Evolutionary conservation across 2,329 filamentous ascomycete genomes (phyloP).

Genomic region (Ophiostoma perfectum): DNA sequence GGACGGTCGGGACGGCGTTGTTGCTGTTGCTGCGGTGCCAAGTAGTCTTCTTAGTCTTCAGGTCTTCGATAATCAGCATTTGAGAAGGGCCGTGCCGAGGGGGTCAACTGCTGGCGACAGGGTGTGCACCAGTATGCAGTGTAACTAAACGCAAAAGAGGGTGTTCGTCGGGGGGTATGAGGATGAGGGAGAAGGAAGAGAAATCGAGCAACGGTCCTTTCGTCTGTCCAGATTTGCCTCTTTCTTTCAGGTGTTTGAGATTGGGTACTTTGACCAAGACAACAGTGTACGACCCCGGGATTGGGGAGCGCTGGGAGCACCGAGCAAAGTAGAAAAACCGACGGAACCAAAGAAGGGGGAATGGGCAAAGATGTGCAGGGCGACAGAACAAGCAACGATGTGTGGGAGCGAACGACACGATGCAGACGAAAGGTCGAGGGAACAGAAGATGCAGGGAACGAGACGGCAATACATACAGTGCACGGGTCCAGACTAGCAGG

Average conservation of each 20-base stretch:
- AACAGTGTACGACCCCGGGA: background rate
- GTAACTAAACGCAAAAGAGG: background rate
- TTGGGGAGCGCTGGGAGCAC: background rate
- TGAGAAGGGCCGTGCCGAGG: background rate
- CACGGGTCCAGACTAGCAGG: too few species aligned
- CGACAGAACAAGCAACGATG: background rate
- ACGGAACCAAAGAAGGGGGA: background rate
- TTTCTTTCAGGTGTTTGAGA: background rate
- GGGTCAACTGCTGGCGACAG: slow-evolving; percentile 4
- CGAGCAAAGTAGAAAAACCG: background rate
- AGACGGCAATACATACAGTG: slow-evolving; percentile 5
- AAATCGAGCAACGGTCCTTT: background rate
- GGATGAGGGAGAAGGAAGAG: background rate
- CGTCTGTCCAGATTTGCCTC: too few species aligned
- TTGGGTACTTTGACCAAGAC: background rate
- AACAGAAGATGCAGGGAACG: background rate
- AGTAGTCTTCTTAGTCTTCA: slow-evolving; percentile 38
- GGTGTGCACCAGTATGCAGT: background rate
- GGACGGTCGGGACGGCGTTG: slow-evolving; percentile 19
- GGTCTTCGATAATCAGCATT: slow-evolving; percentile 52
- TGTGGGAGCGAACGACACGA: background rate
- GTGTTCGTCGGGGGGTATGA: background rate
- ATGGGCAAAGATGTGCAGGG: slow-evolving; percentile 1
- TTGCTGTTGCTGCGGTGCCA: slow-evolving; percentile 34
- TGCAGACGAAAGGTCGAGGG: background rate